phyloP scores from a whole-genome alignment of 208 protist genomes.

The Trypanosoma lewisi region DNA sequence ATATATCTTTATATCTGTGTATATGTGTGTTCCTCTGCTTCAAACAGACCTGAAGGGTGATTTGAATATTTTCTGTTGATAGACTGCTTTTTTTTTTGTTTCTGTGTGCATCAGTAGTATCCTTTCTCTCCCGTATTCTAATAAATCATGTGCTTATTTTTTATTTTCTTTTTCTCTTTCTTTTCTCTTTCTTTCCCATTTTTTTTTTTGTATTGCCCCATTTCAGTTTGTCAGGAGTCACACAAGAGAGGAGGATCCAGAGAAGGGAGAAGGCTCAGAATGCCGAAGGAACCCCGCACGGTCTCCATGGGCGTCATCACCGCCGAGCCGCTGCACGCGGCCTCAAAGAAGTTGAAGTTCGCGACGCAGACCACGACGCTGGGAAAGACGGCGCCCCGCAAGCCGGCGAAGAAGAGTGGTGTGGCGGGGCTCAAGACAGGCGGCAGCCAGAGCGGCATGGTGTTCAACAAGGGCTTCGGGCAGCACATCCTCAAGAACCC shows the following conservation, averaged over 20 bases:
- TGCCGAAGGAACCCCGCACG: conserved; percentile 69
- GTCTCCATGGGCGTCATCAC: conserved; percentile 87
- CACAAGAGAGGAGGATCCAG: neutral
- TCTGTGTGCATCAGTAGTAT: no score
- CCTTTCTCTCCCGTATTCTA: no score
- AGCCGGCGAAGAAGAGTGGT: conserved; percentile 39
- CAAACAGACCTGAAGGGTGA: neutral
- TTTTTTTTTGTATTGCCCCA: neutral
- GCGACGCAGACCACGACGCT: conserved; percentile 65
- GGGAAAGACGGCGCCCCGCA: conserved; percentile 57
- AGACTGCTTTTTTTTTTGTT: no score
- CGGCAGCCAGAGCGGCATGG: conserved; percentile 86
- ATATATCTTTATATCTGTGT: neutral
- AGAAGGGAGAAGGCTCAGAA: conserved; percentile 14
- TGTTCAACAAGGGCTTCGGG: conserved; percentile 96
- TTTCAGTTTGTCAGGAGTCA: neutral
- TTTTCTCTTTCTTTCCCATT: no score
- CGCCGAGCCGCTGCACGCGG: conserved; percentile 51
- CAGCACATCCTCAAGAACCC: conserved; percentile 99
- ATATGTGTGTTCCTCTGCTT: neutral
- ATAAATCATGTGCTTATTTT: no score
- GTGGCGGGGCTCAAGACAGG: conserved; percentile 55
- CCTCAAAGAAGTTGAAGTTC: conserved; percentile 73
- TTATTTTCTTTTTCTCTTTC: no score
- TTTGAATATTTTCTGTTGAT: no score